Base-by-base conservation (phyloP, 805 yeast species). In the Ogataea chonburiensis region DNA sequence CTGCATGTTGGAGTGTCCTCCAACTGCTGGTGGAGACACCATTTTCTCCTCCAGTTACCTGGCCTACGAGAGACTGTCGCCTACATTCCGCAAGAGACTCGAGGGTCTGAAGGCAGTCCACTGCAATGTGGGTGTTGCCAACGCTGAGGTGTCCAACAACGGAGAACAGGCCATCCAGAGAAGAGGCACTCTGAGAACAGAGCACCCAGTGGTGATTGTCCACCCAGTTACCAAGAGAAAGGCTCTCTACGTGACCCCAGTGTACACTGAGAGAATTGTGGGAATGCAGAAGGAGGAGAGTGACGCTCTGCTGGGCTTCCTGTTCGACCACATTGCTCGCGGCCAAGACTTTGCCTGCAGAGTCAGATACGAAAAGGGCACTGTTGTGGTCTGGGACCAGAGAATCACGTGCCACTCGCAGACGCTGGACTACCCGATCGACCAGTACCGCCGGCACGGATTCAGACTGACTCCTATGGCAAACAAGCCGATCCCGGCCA, bases 331-430 rank as follows among this genome's bases (percentile, higher is more conserved):
- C 47, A 67, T 79, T 26, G 59, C 58, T 34, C 68, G 72, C 35
- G 63, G 63, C 40, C 74, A 70, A 36, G 87, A 81, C 56, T 66
- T 80, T 49, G 84, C 81, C 45, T 67, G 81, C 34, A 72, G 89
- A 54, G 83, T 85, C 35, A 68, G 60, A 40, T 84, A 86, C 81
- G 80, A 77, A 52, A 77, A 81, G 37, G 73, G 74, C 28, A 73
- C 87, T 2, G 84, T 84, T 28, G 86, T 80, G 9, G 61, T 81
- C 19, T 84, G 91, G 91, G 91, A 84, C 53, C 83, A 84, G 66
- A 75, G 91, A 56, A 67, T 81, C 52, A 75, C 79, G 5, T 63
- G 73, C 18, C 91, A 84, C 56, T 67, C 84, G 12, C 86, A 87
- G 12, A 68, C 78, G 12, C 72, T 76, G 38, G 89, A 84, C 50